These are phyloP conservation scores for Oryza glumipatula DNA, from an alignment of 176 grass and related monocot species.

Conservation along the genomic window DNA sequence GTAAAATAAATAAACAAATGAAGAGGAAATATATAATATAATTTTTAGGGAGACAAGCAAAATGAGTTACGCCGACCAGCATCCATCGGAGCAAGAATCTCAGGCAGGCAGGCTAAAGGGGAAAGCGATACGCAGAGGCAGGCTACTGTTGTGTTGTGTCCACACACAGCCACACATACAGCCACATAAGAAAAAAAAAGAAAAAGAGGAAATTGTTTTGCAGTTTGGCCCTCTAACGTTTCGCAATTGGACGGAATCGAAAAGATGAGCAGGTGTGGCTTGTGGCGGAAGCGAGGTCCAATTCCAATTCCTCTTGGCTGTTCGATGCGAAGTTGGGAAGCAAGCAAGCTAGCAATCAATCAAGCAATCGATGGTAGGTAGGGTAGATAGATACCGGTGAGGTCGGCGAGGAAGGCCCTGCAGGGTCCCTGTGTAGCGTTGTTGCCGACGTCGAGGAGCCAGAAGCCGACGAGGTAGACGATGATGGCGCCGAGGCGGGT, in stretches of 20 bases:
- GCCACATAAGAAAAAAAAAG: neutral
- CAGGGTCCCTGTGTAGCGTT: slow-evolving; percentile 75
- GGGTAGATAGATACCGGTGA: slow-evolving; percentile 30
- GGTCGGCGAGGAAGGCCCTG: slow-evolving; percentile 72
- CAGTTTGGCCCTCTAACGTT: neutral
- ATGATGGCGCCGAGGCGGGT: slow-evolving; percentile 53
- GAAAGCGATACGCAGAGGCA: neutral
- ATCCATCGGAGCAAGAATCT: slow-evolving; percentile 31
- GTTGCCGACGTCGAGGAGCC: slow-evolving; percentile 76
- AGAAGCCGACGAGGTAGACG: slow-evolving; percentile 74
- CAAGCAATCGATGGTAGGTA: neutral
- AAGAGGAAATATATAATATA: neutral
- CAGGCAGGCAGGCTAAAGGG: neutral
- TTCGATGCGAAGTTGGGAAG: neutral
- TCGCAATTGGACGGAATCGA: neutral
- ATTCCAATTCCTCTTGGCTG: no score
- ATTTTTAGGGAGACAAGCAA: neutral
- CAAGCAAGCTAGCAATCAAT: neutral
- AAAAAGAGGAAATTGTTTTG: neutral
- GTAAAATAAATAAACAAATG: neutral
- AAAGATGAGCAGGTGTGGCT: neutral
- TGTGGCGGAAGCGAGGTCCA: neutral
- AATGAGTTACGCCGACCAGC: slow-evolving; percentile 26
- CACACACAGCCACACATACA: neutral
- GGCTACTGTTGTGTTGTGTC: neutral